phyloP scores from a whole-genome alignment of 1,139 yeast genomes.

The Lodderomyces margitis region DNA sequence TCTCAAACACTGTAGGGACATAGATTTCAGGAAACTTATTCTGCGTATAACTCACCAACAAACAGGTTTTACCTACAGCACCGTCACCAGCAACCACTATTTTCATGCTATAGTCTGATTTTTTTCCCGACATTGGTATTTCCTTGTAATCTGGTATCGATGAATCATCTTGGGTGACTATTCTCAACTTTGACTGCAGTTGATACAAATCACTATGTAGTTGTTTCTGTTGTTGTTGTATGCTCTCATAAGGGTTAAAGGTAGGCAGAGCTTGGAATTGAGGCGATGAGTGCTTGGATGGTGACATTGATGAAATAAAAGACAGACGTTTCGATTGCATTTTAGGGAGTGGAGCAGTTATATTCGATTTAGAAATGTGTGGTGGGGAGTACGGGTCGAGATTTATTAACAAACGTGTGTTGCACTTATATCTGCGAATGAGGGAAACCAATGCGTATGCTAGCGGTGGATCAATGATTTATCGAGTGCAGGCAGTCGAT shows the following conservation, averaged over 20 bases:
- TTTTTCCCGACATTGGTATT: conserved; percentile 29
- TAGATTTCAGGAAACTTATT: conserved; percentile 74
- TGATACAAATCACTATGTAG: conserved; percentile 22
- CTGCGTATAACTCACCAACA: conserved; percentile 76
- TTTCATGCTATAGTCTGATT: conserved; percentile 47
- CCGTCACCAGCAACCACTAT: conserved; percentile 93
- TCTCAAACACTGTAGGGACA: conserved; percentile 90
- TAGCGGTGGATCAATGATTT: no score
- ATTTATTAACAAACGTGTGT: no score
- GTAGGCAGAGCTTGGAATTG: conserved; percentile 2
- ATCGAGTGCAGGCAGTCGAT: no score
- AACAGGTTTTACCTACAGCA: conserved; percentile 90
- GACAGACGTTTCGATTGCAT: conserved; percentile 4
- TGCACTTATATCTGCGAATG: no score
- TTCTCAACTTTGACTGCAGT: conserved; percentile 21
- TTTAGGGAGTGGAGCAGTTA: neutral
- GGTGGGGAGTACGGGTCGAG: neutral
- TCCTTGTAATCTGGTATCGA: conserved; percentile 37
- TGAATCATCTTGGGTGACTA: conserved; percentile 41
- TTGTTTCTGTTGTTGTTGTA: conserved; percentile 27
- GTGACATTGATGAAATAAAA: conserved; percentile 6
- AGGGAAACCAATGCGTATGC: no score
- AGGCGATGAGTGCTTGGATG: conserved; percentile 4
- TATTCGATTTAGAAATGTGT: no score
- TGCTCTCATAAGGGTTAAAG: conserved; percentile 8